Base-by-base conservation (phyloP, 192 early-diverging fungal species). In the Ambispora gerdemannii region DNA sequence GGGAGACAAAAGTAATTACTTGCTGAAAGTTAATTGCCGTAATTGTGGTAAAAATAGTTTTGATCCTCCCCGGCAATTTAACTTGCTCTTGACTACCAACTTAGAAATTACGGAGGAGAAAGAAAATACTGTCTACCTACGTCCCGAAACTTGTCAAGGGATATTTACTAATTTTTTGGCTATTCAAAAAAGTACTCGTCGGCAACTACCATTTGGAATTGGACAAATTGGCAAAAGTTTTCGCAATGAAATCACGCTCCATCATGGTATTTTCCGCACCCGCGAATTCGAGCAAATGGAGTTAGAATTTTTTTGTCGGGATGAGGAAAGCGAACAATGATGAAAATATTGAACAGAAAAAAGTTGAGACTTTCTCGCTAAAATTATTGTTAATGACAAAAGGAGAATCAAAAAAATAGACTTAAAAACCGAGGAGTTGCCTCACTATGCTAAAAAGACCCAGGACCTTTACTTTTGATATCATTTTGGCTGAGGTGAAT, bases 211-310 rank as follows among this genome's bases (percentile, higher is more conserved):
- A 2, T 88, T 88, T 78, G 84, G 86, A 2, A 84, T 88, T 63
- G 86, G 83, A 15, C 84, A 86, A 67, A 78, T 82, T 10, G 86
- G 86, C n/a, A 86, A 88, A 53, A 83, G 83, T 0, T 88, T 86
- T 63, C 77, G 84, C 36, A 86, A 86, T 61, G 86, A 85, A 66
- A 58, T 24, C 27, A 82, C 83, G n/a, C n/a, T n/a, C n/a, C n/a
- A n/a, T n/a, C n/a, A n/a, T n/a, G n/a, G n/a, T n/a, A n/a, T n/a
- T n/a, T n/a, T n/a, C n/a, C n/a, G n/a, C n/a, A n/a, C n/a, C n/a
- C n/a, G n/a, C n/a, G n/a, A n/a, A n/a, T n/a, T n/a, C n/a, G n/a
- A n/a, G n/a, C n/a, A n/a, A n/a, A n/a, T n/a, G n/a, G n/a, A n/a
- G n/a, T n/a, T n/a, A n/a, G n/a, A n/a, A n/a, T n/a, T n/a, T n/a